Conservation (phyloP, 2,329 filamentous ascomycete genomes). For the Epichloe amarillans region DNA sequence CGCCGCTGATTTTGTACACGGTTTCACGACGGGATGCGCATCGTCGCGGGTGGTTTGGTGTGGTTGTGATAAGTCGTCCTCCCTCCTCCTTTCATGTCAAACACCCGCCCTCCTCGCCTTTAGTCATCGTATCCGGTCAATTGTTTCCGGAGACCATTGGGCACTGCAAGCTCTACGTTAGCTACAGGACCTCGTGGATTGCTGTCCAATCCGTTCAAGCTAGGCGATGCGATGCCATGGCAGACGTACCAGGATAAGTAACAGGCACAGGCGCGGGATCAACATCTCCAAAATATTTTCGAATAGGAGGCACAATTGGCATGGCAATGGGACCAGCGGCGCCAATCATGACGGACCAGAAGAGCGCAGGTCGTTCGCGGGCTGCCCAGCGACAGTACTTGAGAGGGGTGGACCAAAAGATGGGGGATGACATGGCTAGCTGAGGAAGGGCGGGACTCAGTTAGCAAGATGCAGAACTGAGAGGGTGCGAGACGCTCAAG, state of each 20-base stretch:
- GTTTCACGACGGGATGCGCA: neutral
- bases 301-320: slow-evolving; percentile 58
- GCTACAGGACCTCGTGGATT: neutral
- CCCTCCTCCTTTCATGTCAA: neutral
- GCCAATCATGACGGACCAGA: slow-evolving; percentile 73
- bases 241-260: slow-evolving; percentile 78
- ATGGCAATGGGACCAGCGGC: slow-evolving; percentile 57
- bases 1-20: slow-evolving; percentile 7
- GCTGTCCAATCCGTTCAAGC: neutral
- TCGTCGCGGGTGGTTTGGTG: neutral
- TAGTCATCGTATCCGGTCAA: slow-evolving; percentile 47
- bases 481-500: neutral
- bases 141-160: slow-evolving; percentile 43
- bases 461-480: neutral
- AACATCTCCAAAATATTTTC: slow-evolving; percentile 60
- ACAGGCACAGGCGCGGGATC: slow-evolving; percentile 61
- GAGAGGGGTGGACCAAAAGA: slow-evolving; percentile 72
- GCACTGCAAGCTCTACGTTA: slow-evolving; percentile 29
- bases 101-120: slow-evolving; percentile 17
- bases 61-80: neutral
- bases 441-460: neutral
- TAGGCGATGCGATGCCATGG: neutral
- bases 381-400: slow-evolving; percentile 81
- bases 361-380: slow-evolving; percentile 79
- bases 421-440: slow-evolving; percentile 46